Evolutionary conservation across 306 rosid genomes (phyloP), one percentile per base, ranked within the genome.

Genomic region (Ochetophila trinervis): DNA sequence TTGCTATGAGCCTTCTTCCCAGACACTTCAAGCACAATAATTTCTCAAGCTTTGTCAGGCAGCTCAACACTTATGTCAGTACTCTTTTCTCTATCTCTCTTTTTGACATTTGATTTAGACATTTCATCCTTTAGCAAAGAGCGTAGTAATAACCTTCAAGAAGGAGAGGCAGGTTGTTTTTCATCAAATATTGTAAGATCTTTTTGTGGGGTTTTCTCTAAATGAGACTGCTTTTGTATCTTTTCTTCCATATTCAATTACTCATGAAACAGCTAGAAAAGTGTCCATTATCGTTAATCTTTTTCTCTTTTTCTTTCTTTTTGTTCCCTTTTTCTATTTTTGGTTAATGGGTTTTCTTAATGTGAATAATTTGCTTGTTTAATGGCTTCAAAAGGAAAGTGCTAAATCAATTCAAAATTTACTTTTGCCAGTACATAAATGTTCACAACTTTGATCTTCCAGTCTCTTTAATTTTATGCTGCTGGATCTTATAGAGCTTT

Each of bases 41-140:
- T 68, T 93, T 93, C 86, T 89, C 97, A 3, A 93, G 97, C 83
- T 93, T 93, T 70, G 96, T 89, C 58, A 74, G 98, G 66, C 98
- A 93, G 80, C 94, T 93, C 42, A 93, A 93, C 65, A 89, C 96
- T 56, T 93, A 93, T 83, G 98, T 93, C 49, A 77, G 96, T 74
- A 8, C 22, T 49, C 12, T n/a, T n/a, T n/a, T 16, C 20, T 32
- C 17, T 17, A 5, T 19, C 32, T 37, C 18, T 36, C 56, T 22
- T 59, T 67, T 60, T 63, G 63, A 17, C 32, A 30, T 24, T 62
- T 36, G 18, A 30, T 63, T 53, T 34, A 36, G 19, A 57, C 48
- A 37, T 22, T 52, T 70, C 24, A 13, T 2, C 15, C 0, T 24
- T 1, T 17, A 12, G 12, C 4, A 23, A 12, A 13, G 16, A 0